Evolutionary conservation across 208 protist genomes (phyloP), one percentile per base, ranked within the genome.

Genomic region (Trypanosoma cruzi): DNA sequence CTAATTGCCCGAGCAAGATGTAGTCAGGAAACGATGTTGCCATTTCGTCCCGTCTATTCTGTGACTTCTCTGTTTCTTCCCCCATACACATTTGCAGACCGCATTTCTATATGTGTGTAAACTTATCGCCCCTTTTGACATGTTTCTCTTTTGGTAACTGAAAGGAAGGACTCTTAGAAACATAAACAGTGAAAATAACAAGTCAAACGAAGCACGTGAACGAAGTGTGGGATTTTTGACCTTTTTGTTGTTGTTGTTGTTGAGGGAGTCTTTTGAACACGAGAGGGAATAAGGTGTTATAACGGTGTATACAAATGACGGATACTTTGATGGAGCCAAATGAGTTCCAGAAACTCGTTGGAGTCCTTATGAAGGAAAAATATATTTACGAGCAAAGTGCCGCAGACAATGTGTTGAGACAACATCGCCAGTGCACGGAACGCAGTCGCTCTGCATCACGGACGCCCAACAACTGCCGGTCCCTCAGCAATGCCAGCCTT

Each of bases 311-410:
- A 46, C 18, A 8, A 34, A 68, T 68, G 63, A n/a, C 29, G 42
- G 66, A 71, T 26, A 48, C 42, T 48, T 6, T 42, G 20, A 28
- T 71, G 18, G 22, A 64, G 22, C 48, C 66, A 16, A 26, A 20
- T 24, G 57, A 64, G 29, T 63, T 71, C 32, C 66, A 62, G 31
- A 64, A 49, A 29, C 24, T 64, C 22, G 64, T 71, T 64, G 48
- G 32, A 56, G 14, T 26, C 16, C 5, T 71, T 29, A 64, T 71
- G 66, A 62, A 64, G 32, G 55, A 64, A 44, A 71, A 34, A 14
- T 64, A 64, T 32, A 20, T 16, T 2, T 18, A 64, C 48, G 66
- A 62, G 66, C 66, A 71, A 24, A 34, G 57, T 34, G 48, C 48
- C 31, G 66, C 66, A 26, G 66, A 64, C 49, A 64, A 56, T 13